Evolutionary conservation across 2,329 filamentous ascomycete species (phyloP).

Genomic region (Colletotrichum incanum): DNA sequence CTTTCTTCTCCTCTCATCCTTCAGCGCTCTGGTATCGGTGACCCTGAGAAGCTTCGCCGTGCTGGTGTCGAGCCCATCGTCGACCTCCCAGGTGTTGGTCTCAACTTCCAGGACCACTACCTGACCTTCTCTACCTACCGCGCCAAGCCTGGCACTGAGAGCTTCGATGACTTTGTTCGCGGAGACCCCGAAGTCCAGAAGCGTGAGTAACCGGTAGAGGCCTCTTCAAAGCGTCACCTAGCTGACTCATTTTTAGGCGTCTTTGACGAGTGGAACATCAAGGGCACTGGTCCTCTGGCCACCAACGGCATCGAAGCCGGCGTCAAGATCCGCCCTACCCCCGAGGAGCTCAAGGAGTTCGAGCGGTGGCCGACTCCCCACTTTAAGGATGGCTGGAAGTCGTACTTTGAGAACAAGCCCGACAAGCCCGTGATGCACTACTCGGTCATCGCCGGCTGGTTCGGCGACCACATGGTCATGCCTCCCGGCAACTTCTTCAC

Average conservation of each 20-base stretch:
- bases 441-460: conserved; percentile 80
- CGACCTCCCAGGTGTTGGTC: conserved; percentile 80
- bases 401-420: conserved; percentile 87
- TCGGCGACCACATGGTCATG: conserved; percentile 74
- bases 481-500: conserved; percentile 86
- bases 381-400: conserved; percentile 83
- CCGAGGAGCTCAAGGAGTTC: conserved; percentile 78
- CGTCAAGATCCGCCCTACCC: conserved; percentile 82
- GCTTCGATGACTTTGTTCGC: conserved; percentile 85
- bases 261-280: conserved; percentile 83
- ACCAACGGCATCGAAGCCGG: conserved; percentile 87
- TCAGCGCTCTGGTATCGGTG: conserved; percentile 81
- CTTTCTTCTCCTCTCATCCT: conserved; percentile 82
- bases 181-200: conserved; percentile 83
- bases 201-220: conserved; percentile 52
- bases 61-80: conserved; percentile 79
- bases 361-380: conserved; percentile 82
- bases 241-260: conserved; percentile 62
- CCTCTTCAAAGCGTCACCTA: background rate
- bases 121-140: conserved; percentile 80
- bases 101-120: conserved; percentile 85
- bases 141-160: conserved; percentile 82
- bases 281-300: conserved; percentile 83
- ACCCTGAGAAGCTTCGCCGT: conserved; percentile 79
- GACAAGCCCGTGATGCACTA: conserved; percentile 93